Evolutionary conservation across 805 yeast genomes (phyloP), one percentile per base, ranked within the genome.

Genomic region (Wickerhamiella azymoides): DNA sequence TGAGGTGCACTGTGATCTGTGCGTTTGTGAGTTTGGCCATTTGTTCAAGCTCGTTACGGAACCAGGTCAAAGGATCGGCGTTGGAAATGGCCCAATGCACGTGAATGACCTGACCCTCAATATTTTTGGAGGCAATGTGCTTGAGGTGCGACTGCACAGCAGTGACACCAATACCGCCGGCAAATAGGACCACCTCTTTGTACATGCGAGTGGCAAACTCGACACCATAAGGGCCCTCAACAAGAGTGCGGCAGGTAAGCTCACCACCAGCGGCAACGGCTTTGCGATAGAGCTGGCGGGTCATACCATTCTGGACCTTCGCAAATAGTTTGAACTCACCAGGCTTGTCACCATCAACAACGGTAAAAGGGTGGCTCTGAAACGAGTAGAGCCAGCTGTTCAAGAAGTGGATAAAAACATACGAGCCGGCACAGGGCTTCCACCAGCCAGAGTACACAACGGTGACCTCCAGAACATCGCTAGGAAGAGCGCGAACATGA

Each of bases 281-380:
- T 21, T 74, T 53, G 28, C 63, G 63, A 45, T 59, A 67, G 9
- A 39, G 35, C 33, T 38, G 21, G 13, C 43, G 27, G 13, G 84
- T 77, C 45, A 76, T 59, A 48, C 84, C 85, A n/a, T 68, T 68
- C 57, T 76, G 75, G 16, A 53, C 54, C 4, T 51, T 46, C 43
- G 47, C 46, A 30, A 41, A 53, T 6, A 57, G 48, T 44, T 50
- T 55, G 35, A 57, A 21, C 17, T 54, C 35, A 9, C 47, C 49
- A 25, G 49, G 45, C 36, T 54, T 50, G 10, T 18, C 42, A 5
- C 47, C 37, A 3, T 39, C 39, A 19, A 48, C 48, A 27, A 59
- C 35, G 2, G 85, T 76, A 61, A 81, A 80, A 2, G 88, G 86
- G 58, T 80, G 84, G 2, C 79, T 73, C 57, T 80, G 83, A 77